These are phyloP conservation scores for Hyaloperonospora brassicae DNA, from an alignment of 352 stramenopile species.

Conservation along the genomic window DNA sequence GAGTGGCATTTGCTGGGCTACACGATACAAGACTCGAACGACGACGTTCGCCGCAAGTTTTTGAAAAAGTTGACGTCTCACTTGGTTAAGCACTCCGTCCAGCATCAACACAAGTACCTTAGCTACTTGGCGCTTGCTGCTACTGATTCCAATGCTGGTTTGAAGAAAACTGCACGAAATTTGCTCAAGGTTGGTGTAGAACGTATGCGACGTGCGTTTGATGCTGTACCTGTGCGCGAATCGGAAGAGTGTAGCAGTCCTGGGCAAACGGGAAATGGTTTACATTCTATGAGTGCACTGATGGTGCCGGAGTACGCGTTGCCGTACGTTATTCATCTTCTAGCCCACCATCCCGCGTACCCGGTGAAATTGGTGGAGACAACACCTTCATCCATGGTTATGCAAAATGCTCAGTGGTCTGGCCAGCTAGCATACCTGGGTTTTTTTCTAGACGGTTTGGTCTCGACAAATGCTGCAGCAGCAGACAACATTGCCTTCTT, in stretches of 20 bases:
- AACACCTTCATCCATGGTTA: slow-evolving; percentile 20
- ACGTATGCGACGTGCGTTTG: slow-evolving; percentile 71
- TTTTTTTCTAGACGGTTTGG: slow-evolving; percentile 70
- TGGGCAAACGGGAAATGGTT: slow-evolving; percentile 3
- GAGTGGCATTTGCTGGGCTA: slow-evolving; percentile 80
- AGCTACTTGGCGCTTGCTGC: slow-evolving; percentile 64
- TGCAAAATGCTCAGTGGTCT: slow-evolving; percentile 43
- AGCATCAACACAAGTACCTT: slow-evolving; percentile 74
- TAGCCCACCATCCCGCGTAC: slow-evolving; percentile 71
- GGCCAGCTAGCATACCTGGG: slow-evolving; percentile 46
- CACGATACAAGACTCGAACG: slow-evolving; percentile 61
- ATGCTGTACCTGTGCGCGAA: slow-evolving; percentile 35
- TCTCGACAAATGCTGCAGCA: slow-evolving; percentile 40
- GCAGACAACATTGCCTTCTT: slow-evolving; percentile 83
- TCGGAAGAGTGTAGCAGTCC: slow-evolving; percentile 12
- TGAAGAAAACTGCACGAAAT: slow-evolving; percentile 52
- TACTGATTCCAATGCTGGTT: slow-evolving; percentile 32
- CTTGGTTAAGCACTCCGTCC: slow-evolving; percentile 52
- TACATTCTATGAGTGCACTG: slow-evolving; percentile 31
- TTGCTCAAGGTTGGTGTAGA: slow-evolving; percentile 52
- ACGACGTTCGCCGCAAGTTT: slow-evolving; percentile 63
- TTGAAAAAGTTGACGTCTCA: slow-evolving; percentile 68
- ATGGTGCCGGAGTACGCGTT: slow-evolving; percentile 80
- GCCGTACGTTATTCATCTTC: slow-evolving; percentile 74
- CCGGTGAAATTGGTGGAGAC: slow-evolving; percentile 32